Percentiles rank a stretch among this genome's conserved stretches.
These are phyloP conservation scores for Immersiella caudata DNA, from an alignment of 495 filamentous ascomycete genomes.

Conservation along the genomic window DNA sequence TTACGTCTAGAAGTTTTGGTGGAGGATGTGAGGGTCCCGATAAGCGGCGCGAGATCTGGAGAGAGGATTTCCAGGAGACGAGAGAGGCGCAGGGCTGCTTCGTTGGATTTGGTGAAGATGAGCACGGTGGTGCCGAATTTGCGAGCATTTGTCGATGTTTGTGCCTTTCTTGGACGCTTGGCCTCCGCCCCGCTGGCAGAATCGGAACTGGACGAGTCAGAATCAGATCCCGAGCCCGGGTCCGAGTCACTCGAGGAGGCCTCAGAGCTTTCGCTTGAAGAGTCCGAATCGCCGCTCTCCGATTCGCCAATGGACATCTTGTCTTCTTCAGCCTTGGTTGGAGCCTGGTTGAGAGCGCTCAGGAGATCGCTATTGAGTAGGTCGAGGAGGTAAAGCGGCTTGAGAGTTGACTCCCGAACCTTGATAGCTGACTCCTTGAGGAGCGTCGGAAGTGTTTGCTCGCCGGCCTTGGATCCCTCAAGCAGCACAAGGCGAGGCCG, in stretches of 20 bases:
- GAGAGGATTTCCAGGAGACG: conserved; percentile 72
- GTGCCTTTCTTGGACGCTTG: conserved; percentile 3
- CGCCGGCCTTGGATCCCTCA: conserved; percentile 49
- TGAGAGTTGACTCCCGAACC: conserved; percentile 72
- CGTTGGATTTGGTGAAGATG: conserved; percentile 88
- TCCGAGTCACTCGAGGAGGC: conserved; percentile 13
- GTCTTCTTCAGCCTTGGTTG: conserved; percentile 26
- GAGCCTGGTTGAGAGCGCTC: conserved; percentile 16
- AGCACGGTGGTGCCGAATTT: conserved; percentile 55
- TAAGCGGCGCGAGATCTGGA: conserved; percentile 57
- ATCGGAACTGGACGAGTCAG: conserved; percentile 4
- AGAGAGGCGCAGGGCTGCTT: conserved; percentile 76
- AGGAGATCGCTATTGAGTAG: conserved; percentile 55
- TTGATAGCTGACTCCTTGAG: conserved; percentile 75
- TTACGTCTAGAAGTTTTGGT: conserved; percentile 65
- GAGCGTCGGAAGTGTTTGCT: conserved; percentile 65
- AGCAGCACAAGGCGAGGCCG: conserved; percentile 78
- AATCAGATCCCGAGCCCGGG: conserved; percentile 22
- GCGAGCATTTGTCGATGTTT: neutral
- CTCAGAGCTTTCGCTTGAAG: neutral
- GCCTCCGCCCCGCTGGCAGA: conserved; percentile 5
- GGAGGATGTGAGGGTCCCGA: conserved; percentile 75
- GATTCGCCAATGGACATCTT: conserved; percentile 38
- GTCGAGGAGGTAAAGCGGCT: conserved; percentile 78
- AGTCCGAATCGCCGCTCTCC: conserved; percentile 28